These are phyloP conservation scores for Wickerhamomyces mucosus DNA, from an alignment of 805 yeast genomes.

Conservation along the genomic window DNA sequence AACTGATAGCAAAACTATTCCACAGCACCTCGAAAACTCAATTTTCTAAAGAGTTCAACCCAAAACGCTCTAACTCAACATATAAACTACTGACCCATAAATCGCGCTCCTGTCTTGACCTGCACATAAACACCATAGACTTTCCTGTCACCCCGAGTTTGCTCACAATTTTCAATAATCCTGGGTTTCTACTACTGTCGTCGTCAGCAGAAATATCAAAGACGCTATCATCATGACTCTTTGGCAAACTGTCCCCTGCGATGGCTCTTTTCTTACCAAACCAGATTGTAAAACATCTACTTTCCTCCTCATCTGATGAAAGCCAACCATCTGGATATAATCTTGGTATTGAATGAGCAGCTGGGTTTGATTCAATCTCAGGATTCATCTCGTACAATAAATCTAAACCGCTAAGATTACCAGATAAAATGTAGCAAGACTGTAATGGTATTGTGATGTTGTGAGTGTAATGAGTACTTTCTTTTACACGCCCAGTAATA, in stretches of 20 bases:
- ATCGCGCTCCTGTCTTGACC: conserved; percentile 77
- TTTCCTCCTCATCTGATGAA: conserved; percentile 67
- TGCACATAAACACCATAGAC: conserved; percentile 65
- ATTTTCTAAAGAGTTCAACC: too few relatives aligned
- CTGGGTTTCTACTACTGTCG: conserved; percentile 28
- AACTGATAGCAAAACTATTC: too few relatives aligned
- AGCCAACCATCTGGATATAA: conserved; percentile 78
- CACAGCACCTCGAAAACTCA: too few relatives aligned
- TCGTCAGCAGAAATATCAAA: neutral
- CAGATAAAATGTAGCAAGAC: conserved; percentile 71
- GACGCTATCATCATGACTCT: conserved; percentile 1
- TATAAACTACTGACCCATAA: conserved; percentile 52
- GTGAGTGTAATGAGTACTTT: conserved; percentile 41
- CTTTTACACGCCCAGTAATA: conserved; percentile 33
- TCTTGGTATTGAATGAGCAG: conserved; percentile 54
- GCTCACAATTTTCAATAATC: conserved; percentile 34
- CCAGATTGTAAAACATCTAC: conserved; percentile 80
- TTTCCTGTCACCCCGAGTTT: conserved; percentile 60
- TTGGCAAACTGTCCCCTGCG: conserved; percentile 12
- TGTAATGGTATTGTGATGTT: conserved; percentile 51
- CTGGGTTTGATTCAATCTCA: conserved; percentile 43
- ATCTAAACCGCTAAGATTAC: conserved; percentile 47
- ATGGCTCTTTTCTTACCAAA: conserved; percentile 53
- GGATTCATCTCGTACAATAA: conserved; percentile 28
- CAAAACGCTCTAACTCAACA: conserved; percentile 27